Conservation (phyloP, 176 grass and related monocot species). For the Neostapfia colusana region DNA sequence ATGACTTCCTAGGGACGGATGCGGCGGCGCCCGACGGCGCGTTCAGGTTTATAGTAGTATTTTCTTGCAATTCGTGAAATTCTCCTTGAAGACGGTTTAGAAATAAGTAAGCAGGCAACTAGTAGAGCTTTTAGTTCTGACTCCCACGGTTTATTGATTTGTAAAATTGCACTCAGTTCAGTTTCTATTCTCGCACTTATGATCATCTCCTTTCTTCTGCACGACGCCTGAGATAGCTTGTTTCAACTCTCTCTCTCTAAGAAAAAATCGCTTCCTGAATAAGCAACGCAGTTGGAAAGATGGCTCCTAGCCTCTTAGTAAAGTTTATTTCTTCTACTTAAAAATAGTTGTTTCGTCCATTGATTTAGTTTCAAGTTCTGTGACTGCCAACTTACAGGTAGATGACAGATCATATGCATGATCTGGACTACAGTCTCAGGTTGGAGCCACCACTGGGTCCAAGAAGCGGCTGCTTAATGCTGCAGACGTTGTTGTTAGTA, state of each 20-base stretch:
- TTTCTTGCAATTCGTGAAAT: slow-evolving; percentile 1
- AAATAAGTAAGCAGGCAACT: background rate
- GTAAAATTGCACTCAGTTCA: background rate
- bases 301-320: slow-evolving; percentile 36
- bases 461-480: slow-evolving; percentile 61
- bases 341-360: slow-evolving; percentile 39
- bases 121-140: background rate
- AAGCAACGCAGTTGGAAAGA: slow-evolving; percentile 30
- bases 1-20: slow-evolving; percentile 56
- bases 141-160: background rate
- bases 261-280: slow-evolving; percentile 30
- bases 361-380: slow-evolving; percentile 24
- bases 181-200: slow-evolving; percentile 22
- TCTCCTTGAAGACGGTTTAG: background rate
- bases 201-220: background rate
- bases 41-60: slow-evolving; percentile 41
- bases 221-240: background rate
- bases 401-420: too few relatives aligned
- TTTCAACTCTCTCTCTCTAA: slow-evolving; percentile 34
- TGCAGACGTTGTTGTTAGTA: slow-evolving; percentile 75
- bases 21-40: slow-evolving; percentile 51
- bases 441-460: slow-evolving; percentile 83
- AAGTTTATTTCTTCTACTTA: slow-evolving; percentile 18
- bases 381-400: background rate
- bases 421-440: slow-evolving; percentile 47